Conservation (phyloP, 306 rosid genomes). For the Echinosophora koreensis region DNA sequence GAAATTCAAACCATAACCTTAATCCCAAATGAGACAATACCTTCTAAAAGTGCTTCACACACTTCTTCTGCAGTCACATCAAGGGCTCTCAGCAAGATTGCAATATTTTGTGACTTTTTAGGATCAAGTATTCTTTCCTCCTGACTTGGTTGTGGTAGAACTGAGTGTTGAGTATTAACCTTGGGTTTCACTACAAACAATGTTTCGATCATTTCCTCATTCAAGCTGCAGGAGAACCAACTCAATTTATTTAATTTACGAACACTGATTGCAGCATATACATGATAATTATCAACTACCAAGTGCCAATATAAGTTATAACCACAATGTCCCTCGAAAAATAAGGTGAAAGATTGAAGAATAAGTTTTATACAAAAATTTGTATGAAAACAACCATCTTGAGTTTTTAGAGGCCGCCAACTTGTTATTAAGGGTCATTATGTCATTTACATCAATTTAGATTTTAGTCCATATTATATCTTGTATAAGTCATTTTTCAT, state of each 20-base stretch:
- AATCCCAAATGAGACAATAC: slow-evolving; percentile 48
- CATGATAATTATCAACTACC: slow-evolving; percentile 1
- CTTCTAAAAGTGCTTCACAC: slow-evolving; percentile 86
- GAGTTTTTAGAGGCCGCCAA: neutral
- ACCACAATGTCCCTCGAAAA: slow-evolving; percentile 11
- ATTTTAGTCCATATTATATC: too few relatives aligned
- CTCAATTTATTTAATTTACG: slow-evolving; percentile 42
- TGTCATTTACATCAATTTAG: too few relatives aligned
- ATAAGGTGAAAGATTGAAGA: neutral
- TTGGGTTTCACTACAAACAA: slow-evolving; percentile 69
- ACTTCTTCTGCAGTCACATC: slow-evolving; percentile 92
- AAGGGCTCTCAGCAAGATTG: slow-evolving; percentile 83
- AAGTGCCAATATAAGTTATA: slow-evolving; percentile 8
- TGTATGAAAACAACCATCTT: neutral
- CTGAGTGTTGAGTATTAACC: slow-evolving; percentile 57
- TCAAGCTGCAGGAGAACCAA: slow-evolving; percentile 71
- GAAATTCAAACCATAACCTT: neutral
- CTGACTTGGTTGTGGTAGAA: slow-evolving; percentile 52
- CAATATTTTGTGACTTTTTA: slow-evolving; percentile 94
- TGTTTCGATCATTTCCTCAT: slow-evolving; percentile 94
- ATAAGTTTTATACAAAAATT: neutral
- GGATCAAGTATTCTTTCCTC: slow-evolving; percentile 92
- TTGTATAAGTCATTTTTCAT: too few relatives aligned
- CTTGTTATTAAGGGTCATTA: neutral
- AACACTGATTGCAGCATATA: slow-evolving; percentile 30